A percentile compares a stretch with the other conserved stretches of the same genome.
phyloP scores from a whole-genome alignment of 2,329 filamentous ascomycete genomes.

The Paecilomyces niveus region DNA sequence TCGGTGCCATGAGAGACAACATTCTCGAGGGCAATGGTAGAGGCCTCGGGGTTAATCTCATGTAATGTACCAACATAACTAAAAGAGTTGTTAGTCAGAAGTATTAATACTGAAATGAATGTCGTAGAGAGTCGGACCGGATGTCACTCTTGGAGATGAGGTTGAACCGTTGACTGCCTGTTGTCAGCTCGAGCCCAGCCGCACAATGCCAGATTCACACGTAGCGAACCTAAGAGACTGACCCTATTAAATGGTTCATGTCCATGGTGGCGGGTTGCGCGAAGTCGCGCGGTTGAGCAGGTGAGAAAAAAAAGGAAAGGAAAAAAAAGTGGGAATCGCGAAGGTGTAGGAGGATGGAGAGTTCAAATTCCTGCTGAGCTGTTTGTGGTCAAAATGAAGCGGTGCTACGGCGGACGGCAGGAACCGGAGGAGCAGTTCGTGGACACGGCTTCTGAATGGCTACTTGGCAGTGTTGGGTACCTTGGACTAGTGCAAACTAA shows the following conservation, averaged over 20 bases:
- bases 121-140: constrained; percentile 54
- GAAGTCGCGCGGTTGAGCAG: constrained; percentile 18
- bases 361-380: constrained; percentile 12
- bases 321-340: constrained; percentile 15
- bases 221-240: constrained; percentile 19
- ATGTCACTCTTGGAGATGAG: constrained; percentile 97
- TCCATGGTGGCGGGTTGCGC: constrained; percentile 35
- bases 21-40: constrained; percentile 94
- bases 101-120: background rate
- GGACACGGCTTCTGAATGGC: background rate
- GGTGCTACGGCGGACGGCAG: constrained; percentile 10
- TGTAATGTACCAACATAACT: constrained; percentile 95
- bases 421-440: background rate
- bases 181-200: constrained; percentile 30
- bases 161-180: constrained; percentile 76
- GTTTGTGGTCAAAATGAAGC: constrained; percentile 11
- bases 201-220: constrained; percentile 25
- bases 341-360: constrained; percentile 16
- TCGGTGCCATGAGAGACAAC: constrained; percentile 93
- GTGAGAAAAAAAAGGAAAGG: constrained; percentile 8
- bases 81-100: constrained; percentile 26
- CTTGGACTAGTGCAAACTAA: background rate
- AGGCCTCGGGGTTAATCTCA: constrained; percentile 96
- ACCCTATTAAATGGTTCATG: constrained; percentile 46
- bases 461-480: background rate